phyloP scores from a whole-genome alignment of 2,329 filamentous ascomycete species.

The Fusarium pilosicola region DNA sequence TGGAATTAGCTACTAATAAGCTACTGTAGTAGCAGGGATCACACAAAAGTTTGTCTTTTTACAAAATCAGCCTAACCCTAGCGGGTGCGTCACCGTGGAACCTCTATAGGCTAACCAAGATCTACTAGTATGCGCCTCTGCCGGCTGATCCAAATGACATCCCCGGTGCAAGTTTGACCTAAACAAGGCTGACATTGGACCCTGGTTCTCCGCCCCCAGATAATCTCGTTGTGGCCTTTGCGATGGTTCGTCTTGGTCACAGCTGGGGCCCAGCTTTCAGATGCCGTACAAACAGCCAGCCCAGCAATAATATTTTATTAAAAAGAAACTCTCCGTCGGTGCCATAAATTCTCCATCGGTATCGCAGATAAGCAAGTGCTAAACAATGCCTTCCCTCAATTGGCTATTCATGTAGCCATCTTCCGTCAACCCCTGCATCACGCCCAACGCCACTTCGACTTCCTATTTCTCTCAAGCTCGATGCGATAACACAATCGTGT shows the following conservation, averaged over 20 bases:
- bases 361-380: not conserved
- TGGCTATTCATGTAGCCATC: not conserved
- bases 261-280: too few species aligned
- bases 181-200: not conserved
- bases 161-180: not conserved
- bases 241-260: not conserved
- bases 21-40: too few species aligned
- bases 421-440: not conserved
- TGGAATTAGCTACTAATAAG: too few species aligned
- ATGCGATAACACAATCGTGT: not conserved
- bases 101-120: not conserved
- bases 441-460: not conserved
- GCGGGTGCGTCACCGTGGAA: too few species aligned
- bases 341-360: too few species aligned
- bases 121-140: not conserved
- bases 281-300: not conserved
- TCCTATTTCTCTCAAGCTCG: fast-evolving
- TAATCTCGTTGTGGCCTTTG: not conserved
- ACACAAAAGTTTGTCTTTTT: too few species aligned
- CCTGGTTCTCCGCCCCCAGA: not conserved
- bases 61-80: too few species aligned
- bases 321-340: too few species aligned
- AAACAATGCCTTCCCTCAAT: not conserved
- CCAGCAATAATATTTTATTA: not conserved
- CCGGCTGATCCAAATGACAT: not conserved